A percentile compares a stretch with the other conserved stretches of the same genome.
phyloP scores from a whole-genome alignment of 2,329 filamentous ascomycete genomes.

The Rhynchosporium secalis region DNA sequence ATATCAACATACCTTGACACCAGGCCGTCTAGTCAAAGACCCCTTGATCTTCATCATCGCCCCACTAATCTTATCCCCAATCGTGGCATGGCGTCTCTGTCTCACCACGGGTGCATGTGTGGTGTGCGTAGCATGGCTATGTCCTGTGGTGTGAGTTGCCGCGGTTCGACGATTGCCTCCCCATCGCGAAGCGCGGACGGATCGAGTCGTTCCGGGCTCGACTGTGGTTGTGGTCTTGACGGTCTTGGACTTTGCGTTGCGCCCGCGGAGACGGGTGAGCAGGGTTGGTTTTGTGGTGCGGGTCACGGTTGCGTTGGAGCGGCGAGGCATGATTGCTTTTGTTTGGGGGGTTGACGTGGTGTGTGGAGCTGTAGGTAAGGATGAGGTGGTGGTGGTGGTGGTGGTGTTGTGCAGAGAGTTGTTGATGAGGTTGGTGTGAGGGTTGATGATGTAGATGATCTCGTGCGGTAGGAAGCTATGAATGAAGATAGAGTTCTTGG shows the following conservation, averaged over 20 bases:
- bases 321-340: slow-evolving; percentile 25
- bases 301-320: slow-evolving; percentile 41
- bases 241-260: slow-evolving; percentile 38
- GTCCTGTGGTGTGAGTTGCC: slow-evolving; percentile 29
- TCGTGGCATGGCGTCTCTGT: slow-evolving; percentile 64
- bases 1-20: slow-evolving; percentile 60
- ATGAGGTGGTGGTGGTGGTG: slow-evolving; percentile 17
- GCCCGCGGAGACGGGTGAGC: slow-evolving; percentile 54
- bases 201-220: slow-evolving; percentile 20
- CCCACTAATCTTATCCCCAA: slow-evolving; percentile 78
- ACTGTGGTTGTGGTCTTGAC: slow-evolving; percentile 36
- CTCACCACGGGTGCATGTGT: slow-evolving; percentile 49
- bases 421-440: slow-evolving; percentile 17
- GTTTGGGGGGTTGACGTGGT: background rate
- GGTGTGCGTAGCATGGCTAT: background rate
- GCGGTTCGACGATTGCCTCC: slow-evolving; percentile 38
- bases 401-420: slow-evolving; percentile 15
- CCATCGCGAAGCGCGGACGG: slow-evolving; percentile 30
- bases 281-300: slow-evolving; percentile 51
- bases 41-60: slow-evolving; percentile 74
- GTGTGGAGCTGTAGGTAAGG: background rate
- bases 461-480: slow-evolving; percentile 16
- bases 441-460: slow-evolving; percentile 12
- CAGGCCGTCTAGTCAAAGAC: slow-evolving; percentile 65
- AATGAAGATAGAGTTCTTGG: slow-evolving; percentile 27